phyloP scores from a whole-genome alignment of 192 early-diverging fungal species.

The Coemansia sp. region DNA sequence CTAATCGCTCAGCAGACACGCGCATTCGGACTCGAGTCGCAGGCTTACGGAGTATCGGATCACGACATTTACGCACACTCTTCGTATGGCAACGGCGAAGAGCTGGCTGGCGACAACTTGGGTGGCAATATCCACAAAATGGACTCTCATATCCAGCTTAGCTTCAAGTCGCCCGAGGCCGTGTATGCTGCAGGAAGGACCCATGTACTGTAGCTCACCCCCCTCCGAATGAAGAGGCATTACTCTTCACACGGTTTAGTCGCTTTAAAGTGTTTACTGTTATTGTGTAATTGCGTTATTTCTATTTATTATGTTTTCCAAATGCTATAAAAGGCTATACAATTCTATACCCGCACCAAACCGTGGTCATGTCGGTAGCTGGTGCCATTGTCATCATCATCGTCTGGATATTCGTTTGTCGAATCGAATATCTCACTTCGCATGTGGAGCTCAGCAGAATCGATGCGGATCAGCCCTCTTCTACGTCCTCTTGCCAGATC shows the following conservation, averaged over 20 bases:
- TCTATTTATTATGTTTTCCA: not conserved
- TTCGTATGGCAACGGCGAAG: constrained; percentile 19
- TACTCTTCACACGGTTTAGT: not conserved
- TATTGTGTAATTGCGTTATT: not conserved
- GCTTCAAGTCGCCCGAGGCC: constrained; percentile 14
- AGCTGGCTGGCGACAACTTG: constrained; percentile 12
- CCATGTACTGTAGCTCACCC: not conserved
- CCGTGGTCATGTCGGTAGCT: not conserved
- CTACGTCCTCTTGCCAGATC: constrained; percentile 21
- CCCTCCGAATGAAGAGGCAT: not conserved
- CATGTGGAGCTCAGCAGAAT: constrained; percentile 38
- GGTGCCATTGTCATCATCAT: constrained; percentile 18
- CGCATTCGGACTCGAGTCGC: constrained; percentile 21
- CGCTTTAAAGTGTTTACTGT: not conserved
- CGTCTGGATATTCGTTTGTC: constrained; percentile 2
- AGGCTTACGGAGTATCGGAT: constrained; percentile 27
- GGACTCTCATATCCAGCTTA: constrained; percentile 9
- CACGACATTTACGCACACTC: constrained; percentile 22
- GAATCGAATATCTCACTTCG: constrained; percentile 41
- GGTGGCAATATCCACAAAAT: not conserved
- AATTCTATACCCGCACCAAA: not conserved
- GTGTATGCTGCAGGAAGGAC: constrained; percentile 9
- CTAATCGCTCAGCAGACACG: constrained; percentile 46
- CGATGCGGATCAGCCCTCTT: constrained; percentile 37
- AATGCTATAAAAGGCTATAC: not conserved